Conservation (phyloP, 345 rosid genomes). For the Kandelia obovata region DNA sequence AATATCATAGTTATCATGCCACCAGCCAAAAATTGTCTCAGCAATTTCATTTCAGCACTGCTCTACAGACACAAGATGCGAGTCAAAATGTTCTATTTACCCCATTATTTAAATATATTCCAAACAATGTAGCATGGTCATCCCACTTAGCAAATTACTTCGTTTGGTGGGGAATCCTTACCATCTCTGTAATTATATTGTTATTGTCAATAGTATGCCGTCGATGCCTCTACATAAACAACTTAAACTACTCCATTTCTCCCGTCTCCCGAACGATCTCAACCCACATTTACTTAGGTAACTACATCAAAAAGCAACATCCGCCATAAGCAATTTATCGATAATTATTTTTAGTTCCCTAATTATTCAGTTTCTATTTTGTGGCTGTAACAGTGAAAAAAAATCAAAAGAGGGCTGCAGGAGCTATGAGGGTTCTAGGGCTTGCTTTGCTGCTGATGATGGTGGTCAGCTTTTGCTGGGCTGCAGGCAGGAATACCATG, state of each 20-base stretch:
- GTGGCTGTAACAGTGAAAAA: neutral
- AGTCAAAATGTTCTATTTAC: too few relatives aligned
- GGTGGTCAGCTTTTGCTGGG: neutral
- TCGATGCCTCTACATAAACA: conserved; percentile 3
- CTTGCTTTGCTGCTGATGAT: neutral
- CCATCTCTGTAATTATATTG: neutral
- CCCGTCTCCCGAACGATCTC: too few relatives aligned
- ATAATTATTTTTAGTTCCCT: neutral
- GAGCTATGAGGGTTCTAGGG: neutral
- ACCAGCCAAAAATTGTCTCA: too few relatives aligned
- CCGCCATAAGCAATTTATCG: too few relatives aligned
- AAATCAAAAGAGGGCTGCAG: neutral
- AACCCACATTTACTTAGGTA: neutral
- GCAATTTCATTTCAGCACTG: too few relatives aligned
- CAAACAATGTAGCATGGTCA: too few relatives aligned
- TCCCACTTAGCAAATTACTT: too few relatives aligned
- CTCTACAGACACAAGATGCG: too few relatives aligned
- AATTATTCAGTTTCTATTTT: neutral
- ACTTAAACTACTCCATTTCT: neutral
- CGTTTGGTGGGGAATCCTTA: too few relatives aligned
- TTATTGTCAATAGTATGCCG: too few relatives aligned
- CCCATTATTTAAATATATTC: too few relatives aligned
- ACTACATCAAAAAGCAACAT: neutral
- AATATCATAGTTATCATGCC: too few relatives aligned
- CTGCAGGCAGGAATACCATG: neutral